Base-by-base conservation (phyloP, 2,329 filamentous ascomycete species). In the Ambrosiella xylebori region DNA sequence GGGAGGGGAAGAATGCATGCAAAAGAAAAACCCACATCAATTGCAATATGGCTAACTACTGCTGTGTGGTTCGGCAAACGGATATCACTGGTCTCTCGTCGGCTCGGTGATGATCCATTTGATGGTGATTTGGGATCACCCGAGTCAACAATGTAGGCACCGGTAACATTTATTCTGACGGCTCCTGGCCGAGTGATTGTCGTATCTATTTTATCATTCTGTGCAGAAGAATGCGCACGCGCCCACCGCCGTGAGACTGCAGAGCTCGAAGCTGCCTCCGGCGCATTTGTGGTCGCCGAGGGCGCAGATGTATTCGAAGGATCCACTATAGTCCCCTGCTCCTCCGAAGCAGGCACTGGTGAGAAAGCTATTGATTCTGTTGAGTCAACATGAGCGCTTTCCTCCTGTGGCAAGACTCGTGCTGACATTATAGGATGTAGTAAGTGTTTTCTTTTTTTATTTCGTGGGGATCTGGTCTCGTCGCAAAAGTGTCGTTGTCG, bases 81-180 rank as follows among this genome's bases (percentile, higher is more conserved):
- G 65, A 98, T 98, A 68, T 96, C 93, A 67, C 88, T 89, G 59
- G 87, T 89, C 69, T 94, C 88, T 69, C 79, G 69, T 4, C 59
- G 56, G 64, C 74, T 69, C 61, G 75, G 74, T 61, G 73, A 74
- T 55, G 67, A 63, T 57, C 67, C 64, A 39, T 70, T 68, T 45
- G 73, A 72, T 58, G 80, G 72, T 54, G 77, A 80, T 17, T 70
- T 70, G 2, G 78, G 75, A 64, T 88, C 85, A 62, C 91, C 84
- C 13, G 55, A 55, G 67, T 96, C 88, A 65, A 95, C 89, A 63
- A 98, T 97, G 67, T 95, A 96, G 44, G 93, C 93, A 66, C 91
- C 93, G 69, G 89, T 83, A 63, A 97, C 91, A 68, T 98, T 97
- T 74, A 98, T 97, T 71, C 87, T 85, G 66, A 96, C 89, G 12